Base-by-base conservation (phyloP, 2,329 filamentous ascomycete genomes). In the Nothopassalora personata region DNA sequence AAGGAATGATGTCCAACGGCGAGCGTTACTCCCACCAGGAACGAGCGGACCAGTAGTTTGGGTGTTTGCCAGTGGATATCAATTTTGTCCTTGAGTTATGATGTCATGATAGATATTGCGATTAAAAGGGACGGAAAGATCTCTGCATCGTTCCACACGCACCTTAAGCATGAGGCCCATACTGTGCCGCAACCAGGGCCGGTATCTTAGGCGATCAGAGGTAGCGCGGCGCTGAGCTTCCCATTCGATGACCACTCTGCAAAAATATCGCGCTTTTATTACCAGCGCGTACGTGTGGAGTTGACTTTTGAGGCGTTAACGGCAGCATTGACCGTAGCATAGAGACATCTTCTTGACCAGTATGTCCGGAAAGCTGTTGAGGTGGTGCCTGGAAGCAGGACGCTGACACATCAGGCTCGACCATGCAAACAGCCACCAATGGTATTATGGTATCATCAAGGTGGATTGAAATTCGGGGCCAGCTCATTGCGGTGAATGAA, bases 61-160 rank as follows among this genome's bases (percentile, higher is more conserved):
- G 52, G 55, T 28, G 55, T 50, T 36, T 51, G 59, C 59, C 54
- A 58, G 55, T 60, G 54, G 15, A 58, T 48, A 33, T 28, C 10
- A n/a, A 9, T 15, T 27, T 48, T 30, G 10, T n/a, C 36, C 19
- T 23, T 46, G 19, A n/a, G 7, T n/a, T 18, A 4, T 18, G 9
- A 11, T n/a, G 43, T 23, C 3, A 46, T 46, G 7, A 15, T 46
- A 6, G 4, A 2, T 34, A 9, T 11, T 11, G 31, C 11, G 11
- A 34, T 9, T 34, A 2, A 11, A 4, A 9, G 31, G 31, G 43
- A 46, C 9, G 43, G 15, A 46, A 1, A 6, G 1, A 18, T 46
- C 9, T 18, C 31, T 34, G 11, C 31, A 34, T 9, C 31, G 31
- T 11, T 11, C 31, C 31, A n/a, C 43, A n/a, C 15, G 3, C 19